Evolutionary conservation across 805 yeast species (phyloP).

Genomic region (Metschnikowia sp.): DNA sequence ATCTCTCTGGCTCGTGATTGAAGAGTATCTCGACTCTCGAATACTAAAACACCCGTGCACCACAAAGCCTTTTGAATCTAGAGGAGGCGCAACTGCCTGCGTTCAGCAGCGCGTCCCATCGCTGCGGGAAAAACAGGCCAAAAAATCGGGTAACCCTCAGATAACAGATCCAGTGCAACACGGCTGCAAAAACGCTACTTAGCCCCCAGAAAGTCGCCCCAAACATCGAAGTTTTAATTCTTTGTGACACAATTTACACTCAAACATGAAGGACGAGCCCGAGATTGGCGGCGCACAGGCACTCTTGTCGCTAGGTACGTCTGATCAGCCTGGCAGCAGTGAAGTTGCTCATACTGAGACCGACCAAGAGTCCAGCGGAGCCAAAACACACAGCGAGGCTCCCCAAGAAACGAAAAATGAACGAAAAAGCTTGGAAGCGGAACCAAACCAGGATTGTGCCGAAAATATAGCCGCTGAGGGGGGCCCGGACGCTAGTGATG

Average conservation of each 20-base stretch:
- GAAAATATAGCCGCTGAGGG: too few species aligned
- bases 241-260: background rate
- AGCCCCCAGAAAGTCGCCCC: too few species aligned
- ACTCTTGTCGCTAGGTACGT: slow-evolving; percentile 37
- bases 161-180: slow-evolving; percentile 6
- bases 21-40: too few species aligned
- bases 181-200: slow-evolving; percentile 16
- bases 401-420: background rate
- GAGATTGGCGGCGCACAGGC: slow-evolving; percentile 48
- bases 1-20: too few species aligned
- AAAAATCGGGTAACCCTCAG: slow-evolving; percentile 21
- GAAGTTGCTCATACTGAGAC: background rate
- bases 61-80: too few species aligned
- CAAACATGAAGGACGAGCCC: slow-evolving; percentile 31
- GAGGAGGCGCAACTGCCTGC: too few species aligned
- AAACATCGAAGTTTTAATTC: too few species aligned
- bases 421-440: background rate
- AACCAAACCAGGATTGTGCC: too few species aligned
- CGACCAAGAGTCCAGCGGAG: background rate
- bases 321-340: background rate
- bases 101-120: background rate
- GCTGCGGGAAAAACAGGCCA: slow-evolving; percentile 1
- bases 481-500: too few species aligned
- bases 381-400: background rate
- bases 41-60: too few species aligned